Percentiles rank a stretch among this genome's conserved stretches.
phyloP scores from a whole-genome alignment of 2,329 filamentous ascomycete species.

The Bipolaris bicolor region DNA sequence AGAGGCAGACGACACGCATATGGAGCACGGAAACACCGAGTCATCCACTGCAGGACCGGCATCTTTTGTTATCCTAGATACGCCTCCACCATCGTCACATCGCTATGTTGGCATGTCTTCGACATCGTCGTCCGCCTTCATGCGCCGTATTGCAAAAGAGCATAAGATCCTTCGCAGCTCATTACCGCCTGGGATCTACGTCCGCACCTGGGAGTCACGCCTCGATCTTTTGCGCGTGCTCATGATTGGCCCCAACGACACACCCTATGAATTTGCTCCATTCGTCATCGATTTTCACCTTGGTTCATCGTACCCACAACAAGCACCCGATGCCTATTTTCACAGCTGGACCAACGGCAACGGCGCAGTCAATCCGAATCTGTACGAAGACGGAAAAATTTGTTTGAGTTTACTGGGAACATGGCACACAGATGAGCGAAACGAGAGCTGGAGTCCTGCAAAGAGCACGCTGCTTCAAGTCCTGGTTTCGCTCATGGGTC shows the following conservation, averaged over 20 bases:
- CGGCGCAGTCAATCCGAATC: constrained; percentile 65
- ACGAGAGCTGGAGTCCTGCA: constrained; percentile 60
- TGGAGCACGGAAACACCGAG: constrained; percentile 18
- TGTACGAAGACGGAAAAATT: constrained; percentile 68
- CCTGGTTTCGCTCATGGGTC: constrained; percentile 62
- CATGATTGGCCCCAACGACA: constrained; percentile 64
- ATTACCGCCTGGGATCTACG: constrained; percentile 62
- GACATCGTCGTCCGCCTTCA: constrained; percentile 52
- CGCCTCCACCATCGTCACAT: constrained; percentile 41
- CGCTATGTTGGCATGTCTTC: constrained; percentile 47
- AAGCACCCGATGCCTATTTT: constrained; percentile 62
- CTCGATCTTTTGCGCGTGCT: constrained; percentile 65
- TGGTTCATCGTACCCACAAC: constrained; percentile 56
- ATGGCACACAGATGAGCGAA: constrained; percentile 61
- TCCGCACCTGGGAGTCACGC: constrained; percentile 64
- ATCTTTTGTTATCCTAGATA: constrained; percentile 48
- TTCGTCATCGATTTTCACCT: constrained; percentile 67
- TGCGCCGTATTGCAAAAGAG: constrained; percentile 63
- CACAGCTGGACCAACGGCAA: constrained; percentile 63
- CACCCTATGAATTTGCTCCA: constrained; percentile 66
- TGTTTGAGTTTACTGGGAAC: constrained; percentile 66
- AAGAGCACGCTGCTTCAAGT: constrained; percentile 64
- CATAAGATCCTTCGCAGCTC: constrained; percentile 63
- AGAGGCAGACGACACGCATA: constrained; percentile 5
- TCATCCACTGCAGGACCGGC: constrained; percentile 13